These are phyloP conservation scores for Danielozyma ontarioensis DNA, from an alignment of 805 yeast species.

Conservation along the genomic window DNA sequence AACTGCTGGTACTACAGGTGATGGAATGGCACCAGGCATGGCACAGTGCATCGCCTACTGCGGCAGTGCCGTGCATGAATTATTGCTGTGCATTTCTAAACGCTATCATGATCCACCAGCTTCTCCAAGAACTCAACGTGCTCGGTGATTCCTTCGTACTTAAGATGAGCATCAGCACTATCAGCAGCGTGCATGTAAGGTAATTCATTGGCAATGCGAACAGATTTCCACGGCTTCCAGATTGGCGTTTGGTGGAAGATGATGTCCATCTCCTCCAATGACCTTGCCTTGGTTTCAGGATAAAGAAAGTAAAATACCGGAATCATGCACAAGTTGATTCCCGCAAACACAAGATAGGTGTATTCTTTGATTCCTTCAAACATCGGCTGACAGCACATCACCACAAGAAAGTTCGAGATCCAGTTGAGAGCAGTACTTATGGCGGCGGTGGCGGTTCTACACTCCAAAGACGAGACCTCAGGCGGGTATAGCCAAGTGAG, in stretches of 20 bases:
- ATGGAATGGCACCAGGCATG: too few species aligned
- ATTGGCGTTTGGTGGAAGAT: slow-evolving; percentile 9
- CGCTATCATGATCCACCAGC: too few species aligned
- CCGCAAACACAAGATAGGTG: slow-evolving; percentile 65
- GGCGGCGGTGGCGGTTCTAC: slow-evolving; percentile 50
- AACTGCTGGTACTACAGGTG: too few species aligned
- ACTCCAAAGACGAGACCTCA: slow-evolving; percentile 51
- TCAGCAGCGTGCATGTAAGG: background rate
- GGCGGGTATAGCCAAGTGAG: slow-evolving; percentile 64
- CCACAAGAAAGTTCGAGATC: slow-evolving; percentile 54
- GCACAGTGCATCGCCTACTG: too few species aligned
- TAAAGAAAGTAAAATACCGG: slow-evolving; percentile 47
- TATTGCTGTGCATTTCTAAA: too few species aligned
- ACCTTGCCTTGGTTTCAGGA: slow-evolving; percentile 75
- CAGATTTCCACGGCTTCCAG: background rate
- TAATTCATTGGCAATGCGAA: background rate
- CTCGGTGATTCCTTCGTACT: background rate
- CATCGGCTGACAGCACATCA: slow-evolving; percentile 57
- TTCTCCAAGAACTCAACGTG: too few species aligned
- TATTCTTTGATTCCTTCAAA: slow-evolving; percentile 50
- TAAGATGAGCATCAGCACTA: background rate
- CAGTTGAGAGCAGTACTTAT: slow-evolving; percentile 57
- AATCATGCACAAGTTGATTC: slow-evolving; percentile 50
- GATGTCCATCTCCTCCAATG: slow-evolving; percentile 66
- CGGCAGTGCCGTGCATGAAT: too few species aligned